phyloP scores from a whole-genome alignment of 176 grass and related monocot species.

The Triticum timopheevii region DNA sequence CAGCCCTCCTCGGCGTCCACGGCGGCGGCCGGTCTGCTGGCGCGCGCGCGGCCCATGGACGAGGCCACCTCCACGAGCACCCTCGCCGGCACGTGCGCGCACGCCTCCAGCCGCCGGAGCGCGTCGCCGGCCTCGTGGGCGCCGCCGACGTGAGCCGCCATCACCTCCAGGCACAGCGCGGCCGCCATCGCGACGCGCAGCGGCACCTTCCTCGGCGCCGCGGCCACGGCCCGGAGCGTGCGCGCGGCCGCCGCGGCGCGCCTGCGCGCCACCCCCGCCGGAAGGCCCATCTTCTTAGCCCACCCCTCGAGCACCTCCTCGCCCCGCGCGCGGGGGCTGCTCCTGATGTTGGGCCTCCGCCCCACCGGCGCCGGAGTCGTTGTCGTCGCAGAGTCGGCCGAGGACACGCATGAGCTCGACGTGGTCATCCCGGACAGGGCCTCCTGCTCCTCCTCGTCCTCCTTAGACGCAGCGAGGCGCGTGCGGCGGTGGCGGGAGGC shows the following conservation, averaged over 20 bases:
- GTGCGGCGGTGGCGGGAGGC: slow-evolving; percentile 69
- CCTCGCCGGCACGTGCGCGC: slow-evolving; percentile 45
- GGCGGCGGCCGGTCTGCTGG: slow-evolving; percentile 11
- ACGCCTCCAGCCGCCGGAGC: slow-evolving; percentile 45
- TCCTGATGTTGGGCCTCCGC: not conserved
- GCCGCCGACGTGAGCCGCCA: not conserved
- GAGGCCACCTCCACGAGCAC: slow-evolving; percentile 12
- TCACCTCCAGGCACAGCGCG: slow-evolving; percentile 42
- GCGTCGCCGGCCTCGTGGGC: not conserved
- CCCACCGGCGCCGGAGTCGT: not conserved
- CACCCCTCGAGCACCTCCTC: slow-evolving; percentile 42
- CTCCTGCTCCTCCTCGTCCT: not conserved
- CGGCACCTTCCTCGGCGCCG: not conserved
- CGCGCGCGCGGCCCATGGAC: slow-evolving; percentile 37
- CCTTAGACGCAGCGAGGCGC: not conserved
- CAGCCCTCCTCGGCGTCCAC: slow-evolving; percentile 48
- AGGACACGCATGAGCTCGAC: slow-evolving; percentile 45
- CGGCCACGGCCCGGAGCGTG: not conserved
- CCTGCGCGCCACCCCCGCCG: not conserved
- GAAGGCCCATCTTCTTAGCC: slow-evolving; percentile 38
- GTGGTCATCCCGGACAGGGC: not conserved
- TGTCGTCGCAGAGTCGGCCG: slow-evolving; percentile 34
- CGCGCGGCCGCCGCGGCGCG: slow-evolving; percentile 1
- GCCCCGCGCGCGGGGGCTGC: not conserved
- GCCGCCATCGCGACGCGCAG: slow-evolving; percentile 44